phyloP scores from a whole-genome alignment of 345 rosid genomes.

The Sapria himalayana region DNA sequence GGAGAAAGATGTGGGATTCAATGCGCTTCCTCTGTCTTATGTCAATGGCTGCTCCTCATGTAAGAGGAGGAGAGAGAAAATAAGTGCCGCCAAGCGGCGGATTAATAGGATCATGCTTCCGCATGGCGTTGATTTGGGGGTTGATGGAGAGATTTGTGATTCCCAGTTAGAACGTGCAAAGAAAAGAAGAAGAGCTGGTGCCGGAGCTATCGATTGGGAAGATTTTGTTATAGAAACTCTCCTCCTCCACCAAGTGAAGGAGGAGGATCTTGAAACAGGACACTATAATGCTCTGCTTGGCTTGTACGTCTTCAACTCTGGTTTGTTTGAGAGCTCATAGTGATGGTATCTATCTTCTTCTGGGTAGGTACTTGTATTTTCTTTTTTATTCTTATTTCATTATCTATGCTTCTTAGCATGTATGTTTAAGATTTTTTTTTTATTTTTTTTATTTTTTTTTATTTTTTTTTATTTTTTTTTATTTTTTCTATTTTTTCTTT shows the following conservation, averaged over 20 bases:
- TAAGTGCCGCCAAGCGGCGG: slow-evolving; percentile 41
- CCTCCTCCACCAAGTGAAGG: slow-evolving; percentile 45
- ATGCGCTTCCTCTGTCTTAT: slow-evolving; percentile 47
- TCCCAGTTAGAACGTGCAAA: slow-evolving; percentile 8
- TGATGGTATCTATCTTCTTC: too few species aligned
- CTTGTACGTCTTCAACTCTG: slow-evolving; percentile 47
- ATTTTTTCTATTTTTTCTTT: too few species aligned
- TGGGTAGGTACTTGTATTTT: too few species aligned
- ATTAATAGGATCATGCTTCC: slow-evolving; percentile 33
- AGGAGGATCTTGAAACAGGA: slow-evolving; percentile 65
- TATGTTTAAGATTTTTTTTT: too few species aligned
- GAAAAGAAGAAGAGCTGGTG: slow-evolving; percentile 24
- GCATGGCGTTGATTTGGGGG: slow-evolving; percentile 5
- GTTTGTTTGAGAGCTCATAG: slow-evolving; percentile 6
- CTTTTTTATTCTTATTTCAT: too few species aligned
- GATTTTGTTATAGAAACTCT: slow-evolving; percentile 72
- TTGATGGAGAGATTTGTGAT: neutral
- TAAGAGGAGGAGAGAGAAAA: slow-evolving; percentile 38
- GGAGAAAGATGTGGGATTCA: slow-evolving; percentile 57
- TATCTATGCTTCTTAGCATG: too few species aligned
- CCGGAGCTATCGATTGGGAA: slow-evolving; percentile 47
- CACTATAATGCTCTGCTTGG: slow-evolving; percentile 46
- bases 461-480: too few species aligned
- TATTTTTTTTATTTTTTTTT: too few species aligned
- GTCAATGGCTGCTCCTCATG: slow-evolving; percentile 23